These are phyloP conservation scores for Tetradesmus lagerheimii DNA, from an alignment of 139 green algal species.

Conservation along the genomic window DNA sequence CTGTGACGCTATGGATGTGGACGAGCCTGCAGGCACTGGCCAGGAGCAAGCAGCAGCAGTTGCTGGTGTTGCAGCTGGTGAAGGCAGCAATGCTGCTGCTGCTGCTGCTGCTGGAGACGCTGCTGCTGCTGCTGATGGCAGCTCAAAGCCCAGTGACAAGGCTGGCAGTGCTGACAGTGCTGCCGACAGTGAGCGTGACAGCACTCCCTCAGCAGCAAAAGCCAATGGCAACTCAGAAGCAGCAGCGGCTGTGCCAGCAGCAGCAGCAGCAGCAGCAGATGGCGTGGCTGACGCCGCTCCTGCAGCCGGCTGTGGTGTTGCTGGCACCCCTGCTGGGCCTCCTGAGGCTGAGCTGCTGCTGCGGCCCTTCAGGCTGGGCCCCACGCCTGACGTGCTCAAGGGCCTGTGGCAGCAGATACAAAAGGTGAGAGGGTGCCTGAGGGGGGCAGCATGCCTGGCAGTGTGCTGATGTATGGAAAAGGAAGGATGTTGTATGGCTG, in stretches of 20 bases:
- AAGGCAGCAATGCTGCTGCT: background rate
- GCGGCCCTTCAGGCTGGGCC: constrained; percentile 33
- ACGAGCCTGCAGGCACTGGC: background rate
- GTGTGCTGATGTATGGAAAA: background rate
- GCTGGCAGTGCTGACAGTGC: background rate
- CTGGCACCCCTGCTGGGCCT: background rate
- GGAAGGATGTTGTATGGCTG: too few species aligned
- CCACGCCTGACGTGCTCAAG: constrained; percentile 19
- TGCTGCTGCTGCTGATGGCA: background rate
- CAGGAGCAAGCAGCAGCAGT: background rate
- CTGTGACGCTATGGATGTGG: background rate
- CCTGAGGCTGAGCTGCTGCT: constrained; percentile 35
- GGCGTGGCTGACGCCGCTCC: background rate
- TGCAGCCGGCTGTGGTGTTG: background rate
- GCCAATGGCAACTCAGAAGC: background rate
- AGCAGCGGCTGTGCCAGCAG: background rate
- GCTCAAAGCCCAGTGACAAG: background rate
- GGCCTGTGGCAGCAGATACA: constrained; percentile 6
- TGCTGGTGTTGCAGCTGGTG: background rate
- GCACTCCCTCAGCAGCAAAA: background rate
- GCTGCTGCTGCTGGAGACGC: background rate
- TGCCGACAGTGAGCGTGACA: background rate
- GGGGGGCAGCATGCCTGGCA: background rate
- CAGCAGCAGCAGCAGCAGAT: background rate
- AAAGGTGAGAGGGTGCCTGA: constrained; percentile 6